These are phyloP conservation scores for Aspergillus glaucus DNA, from an alignment of 2,329 filamentous ascomycete species.

Conservation along the genomic window DNA sequence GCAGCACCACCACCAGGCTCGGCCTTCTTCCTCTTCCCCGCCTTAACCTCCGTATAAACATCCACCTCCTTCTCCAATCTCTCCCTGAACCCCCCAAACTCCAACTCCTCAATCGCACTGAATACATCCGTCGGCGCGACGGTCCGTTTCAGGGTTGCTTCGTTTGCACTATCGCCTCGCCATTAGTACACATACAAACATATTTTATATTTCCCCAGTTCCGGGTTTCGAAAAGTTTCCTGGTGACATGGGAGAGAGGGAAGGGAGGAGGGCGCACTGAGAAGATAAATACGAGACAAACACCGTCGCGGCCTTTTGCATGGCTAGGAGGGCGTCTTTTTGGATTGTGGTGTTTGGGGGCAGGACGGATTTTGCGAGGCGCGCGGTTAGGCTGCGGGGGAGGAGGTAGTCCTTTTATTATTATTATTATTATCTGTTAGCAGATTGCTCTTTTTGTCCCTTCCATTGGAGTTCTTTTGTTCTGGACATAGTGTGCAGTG, in stretches of 20 bases:
- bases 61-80: slow-evolving; percentile 55
- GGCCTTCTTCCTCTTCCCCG: slow-evolving; percentile 40
- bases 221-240: too few relatives aligned
- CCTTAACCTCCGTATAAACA: slow-evolving; percentile 39
- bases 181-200: too few relatives aligned
- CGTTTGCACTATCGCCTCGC: slow-evolving; percentile 40
- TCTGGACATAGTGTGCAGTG: neutral
- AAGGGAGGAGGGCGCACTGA: slow-evolving; percentile 39
- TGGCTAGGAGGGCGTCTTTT: slow-evolving; percentile 58
- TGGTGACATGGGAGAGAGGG: neutral
- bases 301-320: slow-evolving; percentile 60
- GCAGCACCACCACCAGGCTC: slow-evolving; percentile 10
- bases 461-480: neutral
- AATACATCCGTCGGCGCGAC: slow-evolving; percentile 57
- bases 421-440: neutral
- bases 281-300: slow-evolving; percentile 60
- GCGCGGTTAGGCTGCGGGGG: slow-evolving; percentile 56
- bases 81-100: slow-evolving; percentile 54
- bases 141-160: slow-evolving; percentile 57
- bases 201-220: too few relatives aligned
- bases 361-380: slow-evolving; percentile 57
- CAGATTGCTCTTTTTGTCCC: neutral
- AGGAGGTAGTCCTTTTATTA: slow-evolving; percentile 50
- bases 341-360: slow-evolving; percentile 60
- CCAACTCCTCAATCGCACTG: slow-evolving; percentile 53